Conservation (phyloP, 805 yeast species). For the Hanseniaspora occidentalis region DNA sequence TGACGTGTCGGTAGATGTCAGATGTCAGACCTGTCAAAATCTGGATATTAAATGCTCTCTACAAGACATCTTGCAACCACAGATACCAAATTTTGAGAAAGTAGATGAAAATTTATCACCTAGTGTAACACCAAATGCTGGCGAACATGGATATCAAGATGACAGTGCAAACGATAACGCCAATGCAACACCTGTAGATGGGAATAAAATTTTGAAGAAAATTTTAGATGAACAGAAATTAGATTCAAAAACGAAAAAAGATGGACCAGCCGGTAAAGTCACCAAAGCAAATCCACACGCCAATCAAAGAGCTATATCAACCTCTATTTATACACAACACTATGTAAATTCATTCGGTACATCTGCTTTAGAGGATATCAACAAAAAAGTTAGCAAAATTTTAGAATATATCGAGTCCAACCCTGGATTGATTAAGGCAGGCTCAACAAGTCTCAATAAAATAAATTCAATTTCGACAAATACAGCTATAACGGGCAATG, state of each 20-base stretch:
- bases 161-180: neutral
- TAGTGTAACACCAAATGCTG: too few relatives aligned
- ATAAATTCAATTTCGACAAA: too few relatives aligned
- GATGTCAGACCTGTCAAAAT: neutral
- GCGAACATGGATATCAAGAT: too few relatives aligned
- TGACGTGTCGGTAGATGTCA: neutral
- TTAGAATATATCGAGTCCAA: neutral
- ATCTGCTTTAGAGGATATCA: neutral
- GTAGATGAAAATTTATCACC: too few relatives aligned
- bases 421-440: too few relatives aligned
- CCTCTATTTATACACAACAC: neutral
- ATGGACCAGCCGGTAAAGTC: neutral
- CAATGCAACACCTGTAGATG: neutral
- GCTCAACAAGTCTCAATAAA: too few relatives aligned
- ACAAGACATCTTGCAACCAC: neutral
- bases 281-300: neutral
- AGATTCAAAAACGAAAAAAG: neutral
- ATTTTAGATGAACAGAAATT: neutral
- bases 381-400: neutral
- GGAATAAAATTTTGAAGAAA: neutral
- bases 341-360: neutral
- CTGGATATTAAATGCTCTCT: neutral
- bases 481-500: too few relatives aligned
- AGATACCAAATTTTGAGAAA: neutral
- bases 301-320: neutral